Evolutionary conservation across 129 eudicot species (phyloP).

Genomic region (Saussurea involucrata): DNA sequence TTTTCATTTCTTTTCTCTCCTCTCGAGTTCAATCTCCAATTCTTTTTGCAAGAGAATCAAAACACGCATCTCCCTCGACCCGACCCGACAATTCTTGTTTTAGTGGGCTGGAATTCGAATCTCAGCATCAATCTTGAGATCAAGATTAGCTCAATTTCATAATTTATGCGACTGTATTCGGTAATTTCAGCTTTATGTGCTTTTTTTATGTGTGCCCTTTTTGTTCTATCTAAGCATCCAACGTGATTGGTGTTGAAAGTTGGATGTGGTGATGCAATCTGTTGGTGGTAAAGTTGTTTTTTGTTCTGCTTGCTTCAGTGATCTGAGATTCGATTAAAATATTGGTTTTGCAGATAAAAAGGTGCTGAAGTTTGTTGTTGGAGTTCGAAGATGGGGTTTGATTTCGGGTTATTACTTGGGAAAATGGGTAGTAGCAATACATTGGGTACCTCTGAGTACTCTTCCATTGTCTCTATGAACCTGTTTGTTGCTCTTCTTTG

Average conservation of each 20-base stretch:
- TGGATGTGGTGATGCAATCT: constrained; percentile 15
- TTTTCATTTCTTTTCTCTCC: not conserved
- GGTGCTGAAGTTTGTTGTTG: constrained; percentile 33
- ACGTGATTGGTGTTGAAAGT: not conserved
- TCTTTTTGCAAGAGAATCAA: constrained; percentile 7
- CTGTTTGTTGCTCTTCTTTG: constrained; percentile 81
- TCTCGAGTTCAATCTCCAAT: not conserved
- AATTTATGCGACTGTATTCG: not conserved
- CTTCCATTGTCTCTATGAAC: constrained; percentile 66
- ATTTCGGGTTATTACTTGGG: constrained; percentile 30
- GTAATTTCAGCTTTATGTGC: constrained; percentile 3
- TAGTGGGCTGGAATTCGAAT: constrained; percentile 5
- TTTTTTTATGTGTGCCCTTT: not conserved
- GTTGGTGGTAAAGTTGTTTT: not conserved
- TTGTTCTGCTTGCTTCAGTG: constrained; percentile 16
- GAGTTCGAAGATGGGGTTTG: constrained; percentile 45
- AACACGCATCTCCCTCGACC: constrained; percentile 11
- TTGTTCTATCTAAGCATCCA: not conserved
- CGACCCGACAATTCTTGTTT: not conserved
- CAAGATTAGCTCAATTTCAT: constrained; percentile 18
- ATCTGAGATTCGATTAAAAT: constrained; percentile 15
- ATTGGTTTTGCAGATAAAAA: constrained; percentile 9
- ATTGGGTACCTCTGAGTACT: constrained; percentile 49
- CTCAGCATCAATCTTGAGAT: constrained; percentile 12
- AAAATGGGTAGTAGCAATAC: constrained; percentile 27